These are phyloP conservation scores for Croton laevigatus DNA, from an alignment of 441 rosid genomes.

Conservation along the genomic window DNA sequence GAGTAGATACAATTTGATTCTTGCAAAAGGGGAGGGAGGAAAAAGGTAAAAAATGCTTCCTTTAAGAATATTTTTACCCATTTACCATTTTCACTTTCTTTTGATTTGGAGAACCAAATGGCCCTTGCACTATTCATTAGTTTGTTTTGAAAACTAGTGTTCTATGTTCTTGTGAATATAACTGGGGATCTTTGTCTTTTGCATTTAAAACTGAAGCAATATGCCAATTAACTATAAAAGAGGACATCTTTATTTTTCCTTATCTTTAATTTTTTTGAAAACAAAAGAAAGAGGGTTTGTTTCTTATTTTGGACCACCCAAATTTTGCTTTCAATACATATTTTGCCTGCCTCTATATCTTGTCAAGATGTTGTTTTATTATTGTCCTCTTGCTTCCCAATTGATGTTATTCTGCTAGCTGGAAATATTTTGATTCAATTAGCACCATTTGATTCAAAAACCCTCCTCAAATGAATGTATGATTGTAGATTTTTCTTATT, in stretches of 20 bases:
- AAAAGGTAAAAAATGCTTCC: constrained; percentile 3
- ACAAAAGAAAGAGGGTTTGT: too few relatives aligned
- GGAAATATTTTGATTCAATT: constrained; percentile 7
- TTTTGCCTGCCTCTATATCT: constrained; percentile 3
- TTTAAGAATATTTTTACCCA: constrained; percentile 1
- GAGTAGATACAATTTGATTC: constrained; percentile 3
- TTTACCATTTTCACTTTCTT: not conserved
- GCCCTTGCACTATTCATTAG: constrained; percentile 16
- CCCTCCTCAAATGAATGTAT: not conserved
- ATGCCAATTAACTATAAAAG: constrained; percentile 9
- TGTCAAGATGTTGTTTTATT: not conserved
- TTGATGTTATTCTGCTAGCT: constrained; percentile 19
- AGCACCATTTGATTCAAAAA: constrained; percentile 2
- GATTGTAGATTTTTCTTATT: not conserved
- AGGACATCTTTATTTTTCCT: constrained; percentile 26
- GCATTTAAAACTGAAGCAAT: constrained; percentile 17
- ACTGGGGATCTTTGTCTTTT: constrained; percentile 31
- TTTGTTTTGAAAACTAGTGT: constrained; percentile 19
- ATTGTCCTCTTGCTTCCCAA: constrained; percentile 20
- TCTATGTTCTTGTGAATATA: constrained; percentile 14
- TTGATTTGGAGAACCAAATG: not conserved
- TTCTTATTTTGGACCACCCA: constrained; percentile 34
- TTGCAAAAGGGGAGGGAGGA: not conserved
- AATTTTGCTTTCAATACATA: constrained; percentile 5
- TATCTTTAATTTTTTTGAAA: constrained; percentile 24